Evolutionary conservation across 306 rosid species (phyloP).

Genomic region (Vicia sativa): DNA sequence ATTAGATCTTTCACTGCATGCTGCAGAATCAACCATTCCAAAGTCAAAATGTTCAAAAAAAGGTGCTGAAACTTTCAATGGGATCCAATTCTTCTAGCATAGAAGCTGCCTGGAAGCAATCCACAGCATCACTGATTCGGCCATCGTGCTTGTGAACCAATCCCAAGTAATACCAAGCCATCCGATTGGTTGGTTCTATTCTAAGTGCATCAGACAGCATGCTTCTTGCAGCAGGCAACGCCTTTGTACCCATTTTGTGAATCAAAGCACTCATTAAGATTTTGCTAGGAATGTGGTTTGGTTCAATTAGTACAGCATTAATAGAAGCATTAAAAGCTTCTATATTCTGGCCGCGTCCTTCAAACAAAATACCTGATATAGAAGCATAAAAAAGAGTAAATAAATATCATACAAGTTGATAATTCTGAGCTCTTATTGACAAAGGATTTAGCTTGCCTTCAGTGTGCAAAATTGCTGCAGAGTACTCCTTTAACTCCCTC

Average conservation of each 20-base stretch:
- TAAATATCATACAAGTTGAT: slow-evolving; percentile 21
- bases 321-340: slow-evolving; percentile 61
- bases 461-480: slow-evolving; percentile 56
- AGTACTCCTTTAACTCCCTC: slow-evolving; percentile 62
- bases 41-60: slow-evolving; percentile 45
- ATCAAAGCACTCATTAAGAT: slow-evolving; percentile 55
- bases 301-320: slow-evolving; percentile 64
- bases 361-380: slow-evolving; percentile 65
- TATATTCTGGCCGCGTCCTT: slow-evolving; percentile 59
- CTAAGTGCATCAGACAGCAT: slow-evolving; percentile 77
- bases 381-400: slow-evolving; percentile 17
- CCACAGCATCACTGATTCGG: slow-evolving; percentile 70
- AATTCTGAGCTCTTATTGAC: not conserved
- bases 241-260: slow-evolving; percentile 56
- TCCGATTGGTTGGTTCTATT: slow-evolving; percentile 76
- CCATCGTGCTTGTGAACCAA: slow-evolving; percentile 76
- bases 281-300: slow-evolving; percentile 72
- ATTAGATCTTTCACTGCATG: slow-evolving; percentile 25
- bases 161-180: slow-evolving; percentile 87
- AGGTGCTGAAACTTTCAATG: slow-evolving; percentile 66
- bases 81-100: slow-evolving; percentile 95
- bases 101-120: slow-evolving; percentile 95
- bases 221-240: slow-evolving; percentile 74
- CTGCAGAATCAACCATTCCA: slow-evolving; percentile 16
- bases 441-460: slow-evolving; percentile 63